Percentiles rank a stretch among this genome's conserved stretches.
Evolutionary conservation across 192 early-diverging fungal species (phyloP).

Genomic region (Martensiomyces pterosporus): DNA sequence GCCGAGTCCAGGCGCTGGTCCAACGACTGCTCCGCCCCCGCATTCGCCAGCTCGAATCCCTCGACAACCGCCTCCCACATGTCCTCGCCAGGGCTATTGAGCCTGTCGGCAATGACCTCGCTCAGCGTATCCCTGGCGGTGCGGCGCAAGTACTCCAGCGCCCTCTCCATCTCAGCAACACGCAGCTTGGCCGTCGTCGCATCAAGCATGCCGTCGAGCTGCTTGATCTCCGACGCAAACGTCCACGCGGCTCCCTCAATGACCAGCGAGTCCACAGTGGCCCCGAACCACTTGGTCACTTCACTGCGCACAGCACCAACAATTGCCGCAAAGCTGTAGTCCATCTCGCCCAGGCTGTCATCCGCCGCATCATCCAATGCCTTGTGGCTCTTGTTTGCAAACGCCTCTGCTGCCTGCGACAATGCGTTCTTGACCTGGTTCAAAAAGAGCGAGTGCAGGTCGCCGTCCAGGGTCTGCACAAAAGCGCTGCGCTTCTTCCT

Average conservation of each 20-base stretch:
- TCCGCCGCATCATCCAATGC: conserved; percentile 50
- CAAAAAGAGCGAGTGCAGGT: conserved; percentile 73
- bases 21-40: conserved; percentile 53
- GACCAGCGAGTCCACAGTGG: conserved; percentile 12
- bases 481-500: conserved; percentile 81
- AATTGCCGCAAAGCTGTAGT: conserved; percentile 59
- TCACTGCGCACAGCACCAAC: conserved; percentile 22
- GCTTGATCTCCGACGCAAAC: conserved; percentile 25
- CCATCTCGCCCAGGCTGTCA: not conserved
- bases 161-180: conserved; percentile 33
- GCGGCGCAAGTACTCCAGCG: conserved; percentile 14
- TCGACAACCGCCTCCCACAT: conserved; percentile 74
- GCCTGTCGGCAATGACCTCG: conserved; percentile 65
- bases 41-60: conserved; percentile 54
- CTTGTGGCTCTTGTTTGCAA: conserved; percentile 49
- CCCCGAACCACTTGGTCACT: conserved; percentile 16
- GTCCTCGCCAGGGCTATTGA: conserved; percentile 60
- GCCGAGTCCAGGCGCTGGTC: conserved; percentile 16
- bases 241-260: conserved; percentile 23
- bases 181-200: conserved; percentile 33
- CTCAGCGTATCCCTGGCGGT: conserved; percentile 51
- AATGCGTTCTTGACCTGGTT: conserved; percentile 86
- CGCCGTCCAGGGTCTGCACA: conserved; percentile 68
- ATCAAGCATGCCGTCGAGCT: conserved; percentile 24
- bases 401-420: conserved; percentile 66